These are phyloP conservation scores for Pyricularia grisea DNA, from an alignment of 2,329 filamentous ascomycete genomes.

Conservation along the genomic window DNA sequence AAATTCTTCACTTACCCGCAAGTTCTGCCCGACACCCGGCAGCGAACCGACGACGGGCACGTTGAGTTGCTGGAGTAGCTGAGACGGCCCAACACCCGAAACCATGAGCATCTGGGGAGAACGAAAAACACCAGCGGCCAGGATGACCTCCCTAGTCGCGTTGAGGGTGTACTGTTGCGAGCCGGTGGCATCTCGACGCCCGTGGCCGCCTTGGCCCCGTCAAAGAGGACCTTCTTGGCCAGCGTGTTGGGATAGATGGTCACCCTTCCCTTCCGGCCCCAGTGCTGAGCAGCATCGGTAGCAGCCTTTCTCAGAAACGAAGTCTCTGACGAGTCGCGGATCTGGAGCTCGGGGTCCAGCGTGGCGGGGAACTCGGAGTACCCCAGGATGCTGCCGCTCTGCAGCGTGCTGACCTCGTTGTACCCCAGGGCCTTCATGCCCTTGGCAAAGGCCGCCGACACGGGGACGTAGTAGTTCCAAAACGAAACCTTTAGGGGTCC, in stretches of 20 bases:
- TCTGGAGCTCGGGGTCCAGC: not conserved
- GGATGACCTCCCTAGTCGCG: slow-evolving; percentile 28
- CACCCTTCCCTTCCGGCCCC: slow-evolving; percentile 16
- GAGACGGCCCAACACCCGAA: slow-evolving; percentile 33
- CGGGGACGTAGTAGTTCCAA: slow-evolving; percentile 15
- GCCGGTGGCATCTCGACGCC: not conserved
- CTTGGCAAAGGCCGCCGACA: slow-evolving; percentile 12
- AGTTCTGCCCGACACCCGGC: slow-evolving; percentile 28
- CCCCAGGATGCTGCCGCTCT: slow-evolving; percentile 30
- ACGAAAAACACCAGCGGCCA: slow-evolving; percentile 31
- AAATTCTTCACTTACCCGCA: slow-evolving; percentile 11
- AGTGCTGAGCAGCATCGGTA: slow-evolving; percentile 6
- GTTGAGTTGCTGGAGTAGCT: slow-evolving; percentile 25
- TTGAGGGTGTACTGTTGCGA: slow-evolving; percentile 9
- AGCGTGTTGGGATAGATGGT: slow-evolving; percentile 29
- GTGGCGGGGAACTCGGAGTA: not conserved
- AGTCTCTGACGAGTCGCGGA: slow-evolving; percentile 21
- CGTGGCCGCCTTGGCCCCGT: not conserved
- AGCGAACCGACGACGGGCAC: slow-evolving; percentile 27
- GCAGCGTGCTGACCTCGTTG: slow-evolving; percentile 23
- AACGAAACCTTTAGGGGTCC: slow-evolving; percentile 18
- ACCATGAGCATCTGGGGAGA: slow-evolving; percentile 32
- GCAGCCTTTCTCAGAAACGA: slow-evolving; percentile 22
- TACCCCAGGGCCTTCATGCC: slow-evolving; percentile 31
- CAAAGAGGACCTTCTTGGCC: slow-evolving; percentile 16